Conservation (phyloP, 1,139 yeast genomes). For the Kodamaea arcana region DNA sequence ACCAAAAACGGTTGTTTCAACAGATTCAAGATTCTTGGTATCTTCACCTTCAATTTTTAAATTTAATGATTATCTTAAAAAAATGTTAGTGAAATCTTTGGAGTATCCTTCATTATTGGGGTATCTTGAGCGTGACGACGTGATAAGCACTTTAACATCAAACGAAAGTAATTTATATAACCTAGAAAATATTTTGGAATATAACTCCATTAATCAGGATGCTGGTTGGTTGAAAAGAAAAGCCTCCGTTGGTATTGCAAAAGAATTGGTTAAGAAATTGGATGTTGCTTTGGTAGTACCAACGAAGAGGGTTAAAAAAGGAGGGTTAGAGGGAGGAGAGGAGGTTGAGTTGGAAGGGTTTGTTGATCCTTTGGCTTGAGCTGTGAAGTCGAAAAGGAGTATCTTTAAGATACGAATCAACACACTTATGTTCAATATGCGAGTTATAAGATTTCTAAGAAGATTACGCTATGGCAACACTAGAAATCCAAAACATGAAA, state of each 20-base stretch:
- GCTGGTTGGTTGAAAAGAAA: constrained; percentile 17
- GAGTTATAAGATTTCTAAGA: no score
- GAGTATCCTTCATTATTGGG: constrained; percentile 16
- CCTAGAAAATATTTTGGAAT: constrained; percentile 24
- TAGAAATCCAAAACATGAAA: no score
- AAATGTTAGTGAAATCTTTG: constrained; percentile 25
- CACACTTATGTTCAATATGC: no score
- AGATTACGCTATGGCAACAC: no score
- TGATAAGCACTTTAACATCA: constrained; percentile 25
- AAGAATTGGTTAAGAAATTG: constrained; percentile 18
- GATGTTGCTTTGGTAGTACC: constrained; percentile 16
- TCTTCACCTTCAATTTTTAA: constrained; percentile 31
- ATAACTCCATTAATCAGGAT: constrained; percentile 10
- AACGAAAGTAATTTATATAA: constrained; percentile 27
- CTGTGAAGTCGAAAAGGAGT: no score
- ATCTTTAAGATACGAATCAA: no score
- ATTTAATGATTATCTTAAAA: constrained; percentile 23
- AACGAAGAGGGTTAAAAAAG: constrained; percentile 10
- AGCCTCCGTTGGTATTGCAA: constrained; percentile 13
- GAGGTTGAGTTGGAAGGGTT: constrained; percentile 12
- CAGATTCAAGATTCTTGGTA: constrained; percentile 18
- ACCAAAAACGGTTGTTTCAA: not conserved
- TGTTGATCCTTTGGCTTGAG: constrained; percentile 1
- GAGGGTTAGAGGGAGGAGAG: constrained; percentile 15
- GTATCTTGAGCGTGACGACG: constrained; percentile 20